Evolutionary conservation across 352 stramenopile genomes (phyloP).

Genomic region (Pythium periplocum): DNA sequence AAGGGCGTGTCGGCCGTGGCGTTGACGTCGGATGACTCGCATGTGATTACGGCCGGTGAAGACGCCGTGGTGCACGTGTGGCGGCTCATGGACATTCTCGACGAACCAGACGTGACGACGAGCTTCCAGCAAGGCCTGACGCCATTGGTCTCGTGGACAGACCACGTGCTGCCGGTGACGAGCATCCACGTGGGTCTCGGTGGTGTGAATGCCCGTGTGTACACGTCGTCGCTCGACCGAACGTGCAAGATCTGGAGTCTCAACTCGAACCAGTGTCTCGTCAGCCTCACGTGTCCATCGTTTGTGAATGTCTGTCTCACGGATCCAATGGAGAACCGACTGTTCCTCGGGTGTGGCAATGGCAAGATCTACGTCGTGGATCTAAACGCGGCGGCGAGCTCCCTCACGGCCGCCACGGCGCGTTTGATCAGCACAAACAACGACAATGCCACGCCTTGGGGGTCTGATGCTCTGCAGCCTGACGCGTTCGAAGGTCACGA

Average conservation of each 20-base stretch:
- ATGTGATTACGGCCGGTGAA: constrained; percentile 72
- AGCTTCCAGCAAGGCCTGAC: constrained; percentile 54
- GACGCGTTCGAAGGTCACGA: constrained; percentile 68
- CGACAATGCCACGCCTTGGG: constrained; percentile 25
- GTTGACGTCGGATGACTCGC: constrained; percentile 70
- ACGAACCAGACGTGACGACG: constrained; percentile 45
- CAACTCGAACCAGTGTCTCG: constrained; percentile 44
- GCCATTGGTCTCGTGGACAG: constrained; percentile 64
- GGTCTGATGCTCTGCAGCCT: constrained; percentile 32
- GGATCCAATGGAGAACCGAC: constrained; percentile 58
- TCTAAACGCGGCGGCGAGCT: constrained; percentile 50
- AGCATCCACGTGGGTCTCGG: constrained; percentile 61
- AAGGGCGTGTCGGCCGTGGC: constrained; percentile 69
- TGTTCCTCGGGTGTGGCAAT: constrained; percentile 71
- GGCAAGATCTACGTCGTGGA: constrained; percentile 69
- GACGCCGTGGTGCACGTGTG: constrained; percentile 82
- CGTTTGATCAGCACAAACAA: constrained; percentile 36
- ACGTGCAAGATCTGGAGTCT: constrained; percentile 78
- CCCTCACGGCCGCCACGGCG: constrained; percentile 41
- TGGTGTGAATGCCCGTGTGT: constrained; percentile 63
- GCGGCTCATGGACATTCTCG: constrained; percentile 64
- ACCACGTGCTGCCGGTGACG: constrained; percentile 72
- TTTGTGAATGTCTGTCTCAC: constrained; percentile 56
- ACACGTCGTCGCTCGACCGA: constrained; percentile 69
- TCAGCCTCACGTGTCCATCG: constrained; percentile 63